A percentile compares a stretch with the other conserved stretches of the same genome.
phyloP scores from a whole-genome alignment of 495 filamentous ascomycete genomes.

The Penicillium steckii region DNA sequence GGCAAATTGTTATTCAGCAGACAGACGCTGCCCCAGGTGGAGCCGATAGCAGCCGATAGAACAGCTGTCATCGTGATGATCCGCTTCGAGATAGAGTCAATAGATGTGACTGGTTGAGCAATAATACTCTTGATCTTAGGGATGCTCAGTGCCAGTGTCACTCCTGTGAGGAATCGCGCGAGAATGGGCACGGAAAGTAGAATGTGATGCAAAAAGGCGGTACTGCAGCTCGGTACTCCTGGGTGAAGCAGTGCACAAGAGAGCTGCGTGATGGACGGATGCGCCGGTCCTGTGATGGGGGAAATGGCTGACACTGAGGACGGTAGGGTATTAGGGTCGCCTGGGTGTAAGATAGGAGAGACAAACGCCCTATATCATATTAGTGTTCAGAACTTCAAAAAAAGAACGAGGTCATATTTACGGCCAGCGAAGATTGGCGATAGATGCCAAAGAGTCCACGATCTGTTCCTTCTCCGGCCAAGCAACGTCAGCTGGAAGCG shows the following conservation, averaged over 20 bases:
- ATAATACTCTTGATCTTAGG: conserved; percentile 65
- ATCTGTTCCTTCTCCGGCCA: conserved; percentile 81
- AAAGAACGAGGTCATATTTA: conserved; percentile 41
- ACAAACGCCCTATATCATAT: conserved; percentile 57
- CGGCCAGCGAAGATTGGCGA: conserved; percentile 84
- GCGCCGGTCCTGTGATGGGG: conserved; percentile 78
- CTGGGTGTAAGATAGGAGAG: conserved; percentile 85
- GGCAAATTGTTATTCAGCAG: conserved; percentile 80
- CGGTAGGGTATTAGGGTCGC: conserved; percentile 61
- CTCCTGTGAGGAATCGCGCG: conserved; percentile 69
- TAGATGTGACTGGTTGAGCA: conserved; percentile 59
- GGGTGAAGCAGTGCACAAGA: conserved; percentile 95
- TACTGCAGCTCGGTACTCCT: conserved; percentile 76
- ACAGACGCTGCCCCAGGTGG: conserved; percentile 84
- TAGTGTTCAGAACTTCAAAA: background rate
- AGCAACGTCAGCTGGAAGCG: conserved; percentile 59
- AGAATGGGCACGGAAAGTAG: conserved; percentile 74
- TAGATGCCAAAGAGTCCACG: conserved; percentile 75
- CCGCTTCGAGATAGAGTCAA: conserved; percentile 58
- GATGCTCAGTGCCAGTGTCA: conserved; percentile 67
- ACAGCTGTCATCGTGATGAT: conserved; percentile 72
- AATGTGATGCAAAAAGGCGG: conserved; percentile 81
- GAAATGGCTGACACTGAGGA: conserved; percentile 62
- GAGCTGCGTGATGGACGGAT: conserved; percentile 76
- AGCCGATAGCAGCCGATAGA: conserved; percentile 73